Conservation (phyloP, 1,139 yeast genomes). For the Sugiyamaella grinbergsii region DNA sequence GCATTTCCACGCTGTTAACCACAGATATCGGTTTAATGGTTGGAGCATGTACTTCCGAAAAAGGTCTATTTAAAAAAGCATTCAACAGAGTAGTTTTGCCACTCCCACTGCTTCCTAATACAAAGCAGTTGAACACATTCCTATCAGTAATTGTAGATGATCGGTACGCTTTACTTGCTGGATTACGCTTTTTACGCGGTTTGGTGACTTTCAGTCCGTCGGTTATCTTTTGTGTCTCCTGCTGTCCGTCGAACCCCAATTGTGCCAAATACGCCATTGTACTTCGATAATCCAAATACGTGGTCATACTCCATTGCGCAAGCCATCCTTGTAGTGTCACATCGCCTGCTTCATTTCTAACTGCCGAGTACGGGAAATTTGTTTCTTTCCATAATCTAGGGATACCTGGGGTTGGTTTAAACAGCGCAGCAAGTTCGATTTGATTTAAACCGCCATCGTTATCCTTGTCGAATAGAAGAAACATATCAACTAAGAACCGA, state of each 20-base stretch:
- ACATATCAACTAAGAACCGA: slow-evolving; percentile 84
- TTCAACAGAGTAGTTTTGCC: slow-evolving; percentile 83
- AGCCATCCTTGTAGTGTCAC: slow-evolving; percentile 97
- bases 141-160: slow-evolving; percentile 69
- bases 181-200: slow-evolving; percentile 60
- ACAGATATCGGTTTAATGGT: slow-evolving; percentile 79
- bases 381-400: slow-evolving; percentile 85
- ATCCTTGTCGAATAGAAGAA: slow-evolving; percentile 83
- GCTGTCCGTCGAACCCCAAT: slow-evolving; percentile 69
- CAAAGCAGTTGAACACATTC: slow-evolving; percentile 86
- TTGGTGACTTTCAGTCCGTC: slow-evolving; percentile 81
- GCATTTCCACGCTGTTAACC: slow-evolving; percentile 90
- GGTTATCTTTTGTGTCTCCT: slow-evolving; percentile 42
- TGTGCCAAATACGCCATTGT: slow-evolving; percentile 88
- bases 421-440: slow-evolving; percentile 63
- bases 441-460: slow-evolving; percentile 93
- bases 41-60: slow-evolving; percentile 74
- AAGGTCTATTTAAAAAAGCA: slow-evolving; percentile 75
- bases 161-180: slow-evolving; percentile 61
- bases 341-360: slow-evolving; percentile 83
- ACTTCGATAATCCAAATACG: slow-evolving; percentile 77
- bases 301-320: slow-evolving; percentile 97
- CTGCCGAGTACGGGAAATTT: slow-evolving; percentile 83
- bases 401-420: slow-evolving; percentile 88
- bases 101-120: slow-evolving; percentile 80